A percentile compares a stretch with the other conserved stretches of the same genome.
These are phyloP conservation scores for Xylariaceae sp. DNA, from an alignment of 2,329 filamentous ascomycete species.

Conservation along the genomic window DNA sequence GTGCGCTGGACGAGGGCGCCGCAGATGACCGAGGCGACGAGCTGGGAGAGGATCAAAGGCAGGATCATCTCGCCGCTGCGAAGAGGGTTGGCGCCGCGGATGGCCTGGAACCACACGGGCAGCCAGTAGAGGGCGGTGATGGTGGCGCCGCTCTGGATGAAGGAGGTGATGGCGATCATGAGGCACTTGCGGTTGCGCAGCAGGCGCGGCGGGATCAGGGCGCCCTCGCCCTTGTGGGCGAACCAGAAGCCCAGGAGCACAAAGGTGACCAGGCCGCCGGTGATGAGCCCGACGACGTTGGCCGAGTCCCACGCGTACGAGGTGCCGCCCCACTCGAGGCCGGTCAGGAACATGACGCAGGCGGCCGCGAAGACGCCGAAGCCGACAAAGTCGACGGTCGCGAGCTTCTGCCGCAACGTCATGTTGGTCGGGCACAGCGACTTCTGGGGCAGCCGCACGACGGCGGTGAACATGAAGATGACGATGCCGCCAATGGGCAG, in stretches of 20 bases:
- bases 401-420: constrained; percentile 8
- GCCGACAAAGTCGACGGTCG: constrained; percentile 22
- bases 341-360: constrained; percentile 37
- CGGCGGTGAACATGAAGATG: constrained; percentile 11
- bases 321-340: constrained; percentile 36
- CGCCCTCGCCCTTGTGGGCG: constrained; percentile 29
- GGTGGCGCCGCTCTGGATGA: constrained; percentile 14
- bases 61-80: constrained; percentile 19
- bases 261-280: constrained; percentile 23
- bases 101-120: constrained; percentile 22
- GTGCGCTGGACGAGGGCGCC: constrained; percentile 7
- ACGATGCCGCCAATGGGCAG: constrained; percentile 14
- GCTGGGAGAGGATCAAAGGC: constrained; percentile 18
- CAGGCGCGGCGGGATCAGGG: constrained; percentile 25
- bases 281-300: constrained; percentile 30
- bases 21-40: constrained; percentile 15
- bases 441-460: constrained; percentile 11
- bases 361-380: constrained; percentile 20
- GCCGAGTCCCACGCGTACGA: constrained; percentile 29
- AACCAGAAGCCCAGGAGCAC: constrained; percentile 27
- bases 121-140: constrained; percentile 17
- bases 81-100: constrained; percentile 11
- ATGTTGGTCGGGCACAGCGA: constrained; percentile 6
- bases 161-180: constrained; percentile 15
- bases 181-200: constrained; percentile 12